These are phyloP conservation scores for Stromatinia cepivora DNA, from an alignment of 2,329 filamentous ascomycete species.

Conservation along the genomic window DNA sequence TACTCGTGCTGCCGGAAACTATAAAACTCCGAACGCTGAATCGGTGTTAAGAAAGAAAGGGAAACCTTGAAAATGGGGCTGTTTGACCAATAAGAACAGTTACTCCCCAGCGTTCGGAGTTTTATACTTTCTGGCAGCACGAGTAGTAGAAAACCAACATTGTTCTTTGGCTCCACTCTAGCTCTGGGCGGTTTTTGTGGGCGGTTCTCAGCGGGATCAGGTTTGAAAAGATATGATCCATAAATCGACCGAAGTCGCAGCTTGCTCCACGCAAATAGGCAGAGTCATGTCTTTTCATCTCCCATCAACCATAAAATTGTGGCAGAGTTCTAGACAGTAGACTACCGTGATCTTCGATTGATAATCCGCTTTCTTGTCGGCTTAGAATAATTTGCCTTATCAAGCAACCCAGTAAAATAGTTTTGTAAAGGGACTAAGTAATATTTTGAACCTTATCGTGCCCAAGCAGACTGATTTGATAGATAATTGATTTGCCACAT, in stretches of 20 bases:
- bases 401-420: background rate
- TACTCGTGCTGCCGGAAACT: no score
- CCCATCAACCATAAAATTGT: background rate
- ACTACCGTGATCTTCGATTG: background rate
- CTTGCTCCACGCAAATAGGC: background rate
- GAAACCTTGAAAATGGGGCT: no score
- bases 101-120: no score
- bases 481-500: slow-evolving; percentile 10
- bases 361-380: slow-evolving; percentile 10
- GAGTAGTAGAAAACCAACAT: slow-evolving; percentile 10
- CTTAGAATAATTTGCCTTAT: background rate
- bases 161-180: slow-evolving; percentile 10
- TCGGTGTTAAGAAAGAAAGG: no score
- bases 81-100: no score
- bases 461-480: background rate
- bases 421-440: background rate
- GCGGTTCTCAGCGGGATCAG: slow-evolving; percentile 2
- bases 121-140: no score
- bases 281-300: background rate
- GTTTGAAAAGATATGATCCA: background rate
- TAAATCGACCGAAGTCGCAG: slow-evolving; percentile 7
- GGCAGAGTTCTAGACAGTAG: background rate
- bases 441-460: background rate
- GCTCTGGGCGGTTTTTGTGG: background rate
- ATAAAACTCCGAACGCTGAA: no score